Evolutionary conservation across 495 filamentous ascomycete genomes (phyloP).

Genomic region (Hypoxylon fragiforme): DNA sequence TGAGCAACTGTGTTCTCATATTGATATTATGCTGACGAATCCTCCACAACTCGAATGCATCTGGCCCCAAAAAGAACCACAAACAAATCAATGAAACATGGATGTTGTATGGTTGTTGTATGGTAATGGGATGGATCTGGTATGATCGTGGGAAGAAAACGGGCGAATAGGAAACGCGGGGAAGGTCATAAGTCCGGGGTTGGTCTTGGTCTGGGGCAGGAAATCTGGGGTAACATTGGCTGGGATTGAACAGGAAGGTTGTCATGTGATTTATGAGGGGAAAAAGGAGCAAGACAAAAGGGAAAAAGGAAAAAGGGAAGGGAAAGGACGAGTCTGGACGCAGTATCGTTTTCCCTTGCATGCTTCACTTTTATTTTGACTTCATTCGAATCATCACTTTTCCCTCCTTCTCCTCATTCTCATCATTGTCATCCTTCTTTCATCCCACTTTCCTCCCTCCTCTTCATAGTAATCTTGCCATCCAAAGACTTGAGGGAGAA

Average conservation of each 20-base stretch:
- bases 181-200: slow-evolving; percentile 26
- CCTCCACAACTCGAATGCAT: neutral
- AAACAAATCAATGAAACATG: neutral
- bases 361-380: slow-evolving; percentile 23
- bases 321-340: slow-evolving; percentile 9
- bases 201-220: slow-evolving; percentile 8
- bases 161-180: slow-evolving; percentile 41
- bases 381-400: slow-evolving; percentile 1
- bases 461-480: too few relatives aligned
- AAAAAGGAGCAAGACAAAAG: slow-evolving; percentile 11
- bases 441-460: too few relatives aligned
- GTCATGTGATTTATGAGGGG: slow-evolving; percentile 32
- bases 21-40: neutral
- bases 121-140: slow-evolving; percentile 59
- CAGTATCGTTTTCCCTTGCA: slow-evolving; percentile 13
- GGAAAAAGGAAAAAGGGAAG: slow-evolving; percentile 4
- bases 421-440: slow-evolving; percentile 1
- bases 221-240: slow-evolving; percentile 32
- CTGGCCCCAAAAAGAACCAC: neutral
- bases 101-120: too few relatives aligned
- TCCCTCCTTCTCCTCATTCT: neutral
- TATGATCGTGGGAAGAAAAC: slow-evolving; percentile 49
- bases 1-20: too few relatives aligned
- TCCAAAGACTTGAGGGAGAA: too few relatives aligned
- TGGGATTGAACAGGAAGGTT: slow-evolving; percentile 31